Evolutionary conservation across 495 filamentous ascomycete species (phyloP).

Genomic region (Aspergillus ostianus): DNA sequence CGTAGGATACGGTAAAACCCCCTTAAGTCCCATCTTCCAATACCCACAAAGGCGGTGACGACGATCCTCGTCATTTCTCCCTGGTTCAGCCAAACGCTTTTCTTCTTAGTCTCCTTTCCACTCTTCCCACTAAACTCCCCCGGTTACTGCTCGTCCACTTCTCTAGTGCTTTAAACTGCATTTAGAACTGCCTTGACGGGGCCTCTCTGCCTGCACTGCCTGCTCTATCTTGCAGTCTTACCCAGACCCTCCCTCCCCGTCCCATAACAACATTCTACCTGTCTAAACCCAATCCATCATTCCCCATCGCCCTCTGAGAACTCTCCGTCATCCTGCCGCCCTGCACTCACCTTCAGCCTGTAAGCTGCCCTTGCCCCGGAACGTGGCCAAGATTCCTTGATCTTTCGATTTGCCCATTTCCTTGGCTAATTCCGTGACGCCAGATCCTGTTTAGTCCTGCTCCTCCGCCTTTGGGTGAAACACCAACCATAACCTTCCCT

Average conservation of each 20-base stretch:
- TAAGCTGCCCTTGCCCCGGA: conserved; percentile 33
- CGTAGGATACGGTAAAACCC: too few species aligned
- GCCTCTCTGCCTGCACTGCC: not conserved
- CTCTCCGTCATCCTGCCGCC: conserved; percentile 9
- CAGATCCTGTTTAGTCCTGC: conserved; percentile 19
- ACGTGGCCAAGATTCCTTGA: conserved; percentile 30
- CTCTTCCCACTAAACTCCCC: conserved; percentile 11
- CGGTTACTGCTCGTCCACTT: conserved; percentile 5
- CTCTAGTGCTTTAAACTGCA: conserved; percentile 8
- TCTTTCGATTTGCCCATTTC: conserved; percentile 21
- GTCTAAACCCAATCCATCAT: conserved; percentile 11
- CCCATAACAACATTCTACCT: conserved; percentile 14
- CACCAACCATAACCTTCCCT: conserved; percentile 23
- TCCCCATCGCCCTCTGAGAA: conserved; percentile 7
- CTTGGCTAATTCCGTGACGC: conserved; percentile 18
- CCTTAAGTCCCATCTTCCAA: not conserved
- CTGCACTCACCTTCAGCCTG: conserved; percentile 28
- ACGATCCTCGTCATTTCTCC: conserved; percentile 23
- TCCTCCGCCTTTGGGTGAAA: conserved; percentile 14
- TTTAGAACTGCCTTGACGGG: not conserved
- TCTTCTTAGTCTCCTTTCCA: conserved; percentile 13
- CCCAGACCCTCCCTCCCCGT: conserved; percentile 10
- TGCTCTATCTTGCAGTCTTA: conserved; percentile 4
- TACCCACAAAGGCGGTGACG: conserved; percentile 27
- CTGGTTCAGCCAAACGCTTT: conserved; percentile 18